Percentiles rank a stretch among this genome's conserved stretches.
These are phyloP conservation scores for Trichoderma breve DNA, from an alignment of 2,329 filamentous ascomycete genomes.

Conservation along the genomic window DNA sequence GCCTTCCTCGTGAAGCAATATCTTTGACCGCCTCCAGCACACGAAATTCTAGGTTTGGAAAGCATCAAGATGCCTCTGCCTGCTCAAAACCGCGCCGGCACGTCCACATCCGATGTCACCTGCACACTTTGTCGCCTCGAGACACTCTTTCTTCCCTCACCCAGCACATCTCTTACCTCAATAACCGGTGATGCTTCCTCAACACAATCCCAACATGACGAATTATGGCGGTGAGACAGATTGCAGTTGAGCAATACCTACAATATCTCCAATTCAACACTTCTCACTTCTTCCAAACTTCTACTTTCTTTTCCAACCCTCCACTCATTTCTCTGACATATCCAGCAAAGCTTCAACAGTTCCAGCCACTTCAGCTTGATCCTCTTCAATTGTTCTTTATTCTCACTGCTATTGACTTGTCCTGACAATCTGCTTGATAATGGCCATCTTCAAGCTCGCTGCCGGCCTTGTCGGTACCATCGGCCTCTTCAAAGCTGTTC, in stretches of 20 bases:
- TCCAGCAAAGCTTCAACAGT: not conserved
- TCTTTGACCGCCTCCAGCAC: not conserved
- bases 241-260: not conserved
- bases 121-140: not conserved
- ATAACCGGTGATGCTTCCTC: constrained; percentile 1
- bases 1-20: not conserved
- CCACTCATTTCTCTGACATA: not conserved
- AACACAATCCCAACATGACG: not conserved
- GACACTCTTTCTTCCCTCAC: not conserved
- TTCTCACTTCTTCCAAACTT: not conserved
- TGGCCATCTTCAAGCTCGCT: constrained; percentile 29
- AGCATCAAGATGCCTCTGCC: not conserved
- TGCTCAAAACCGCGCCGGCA: not conserved
- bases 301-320: not conserved
- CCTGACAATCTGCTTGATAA: constrained; percentile 17
- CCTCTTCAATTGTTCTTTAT: not conserved
- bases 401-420: not conserved
- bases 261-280: not conserved
- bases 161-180: not conserved
- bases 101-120: not conserved
- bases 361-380: not conserved
- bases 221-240: constrained; percentile 1
- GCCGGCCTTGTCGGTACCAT: constrained; percentile 25
- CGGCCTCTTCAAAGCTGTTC: constrained; percentile 25
- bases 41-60: not conserved